Base-by-base conservation (phyloP, 768 basidiomycete species). In the Psilocybe tampanensis region DNA sequence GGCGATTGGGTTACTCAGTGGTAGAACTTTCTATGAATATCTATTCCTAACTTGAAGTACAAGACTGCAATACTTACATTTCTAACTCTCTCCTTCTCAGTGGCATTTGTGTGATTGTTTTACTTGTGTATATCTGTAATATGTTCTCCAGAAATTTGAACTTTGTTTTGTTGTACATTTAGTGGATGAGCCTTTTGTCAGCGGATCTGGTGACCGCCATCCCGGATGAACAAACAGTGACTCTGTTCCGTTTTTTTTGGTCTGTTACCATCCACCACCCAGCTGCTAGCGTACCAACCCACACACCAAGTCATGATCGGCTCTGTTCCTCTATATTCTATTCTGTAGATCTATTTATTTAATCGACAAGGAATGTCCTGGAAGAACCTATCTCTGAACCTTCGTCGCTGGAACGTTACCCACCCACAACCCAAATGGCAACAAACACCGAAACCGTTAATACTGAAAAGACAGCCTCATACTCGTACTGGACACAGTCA, bases 11-110 rank as follows among this genome's bases (percentile, higher is more conserved):
- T 21, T 63, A 15, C 56, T 55, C 26, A 45, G 52, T 17, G 56
- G 58, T 3, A 62, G 60, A 47, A 64, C 64, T 41, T 72, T 72
- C 44, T 72, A 72, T 56, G 67, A 69, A 51, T 72, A 69, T 58
- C 54, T 72, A 39, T 72, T 69, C 49, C 36, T 59, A 52, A 68
- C 11, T 24, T 4, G 41, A 17, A 42, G 5, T 17, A n/a, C n/a
- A n/a, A n/a, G n/a, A n/a, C 15, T 42, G 41, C 13, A 29, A 29
- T 5, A 29, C 29, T 29, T 29, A 29, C 29, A 29, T 29, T 29
- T 29, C 29, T 29, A 29, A 29, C 29, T 29, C 5, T 29, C 29
- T 29, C 29, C 9, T 4, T 29, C n/a, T n/a, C n/a, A n/a, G n/a
- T n/a, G n/a, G 29, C 29, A 5, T 29, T 29, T 29, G 9, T 29